phyloP scores from a whole-genome alignment of 208 protist species.

The Trypanosoma lewisi region DNA sequence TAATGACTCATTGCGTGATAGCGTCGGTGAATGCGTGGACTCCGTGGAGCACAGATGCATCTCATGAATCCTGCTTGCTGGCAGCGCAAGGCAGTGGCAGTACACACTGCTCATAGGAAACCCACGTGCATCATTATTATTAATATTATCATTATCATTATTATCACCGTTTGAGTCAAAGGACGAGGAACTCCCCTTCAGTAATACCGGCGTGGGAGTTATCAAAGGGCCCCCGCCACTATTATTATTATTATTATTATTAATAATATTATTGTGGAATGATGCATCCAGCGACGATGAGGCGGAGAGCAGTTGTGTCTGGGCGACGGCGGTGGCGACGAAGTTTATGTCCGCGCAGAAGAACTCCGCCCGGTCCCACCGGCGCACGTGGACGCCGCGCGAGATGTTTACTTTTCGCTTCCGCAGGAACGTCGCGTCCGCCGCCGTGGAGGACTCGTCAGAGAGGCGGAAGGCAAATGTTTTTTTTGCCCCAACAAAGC shows the following conservation, averaged over 20 bases:
- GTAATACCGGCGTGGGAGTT: neutral
- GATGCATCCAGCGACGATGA: no score
- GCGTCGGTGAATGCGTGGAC: neutral
- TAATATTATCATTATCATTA: no score
- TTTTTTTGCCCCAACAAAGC: constrained; percentile 46
- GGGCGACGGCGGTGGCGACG: constrained; percentile 36
- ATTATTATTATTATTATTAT: no score
- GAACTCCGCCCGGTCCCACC: constrained; percentile 72
- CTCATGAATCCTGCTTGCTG: constrained; percentile 3
- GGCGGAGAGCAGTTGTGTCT: constrained; percentile 36
- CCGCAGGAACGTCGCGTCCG: constrained; percentile 49
- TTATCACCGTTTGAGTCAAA: neutral
- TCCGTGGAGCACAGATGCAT: neutral
- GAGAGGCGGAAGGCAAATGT: constrained; percentile 59
- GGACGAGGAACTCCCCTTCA: neutral
- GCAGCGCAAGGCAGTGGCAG: constrained; percentile 14
- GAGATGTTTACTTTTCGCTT: constrained; percentile 38
- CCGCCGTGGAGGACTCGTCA: constrained; percentile 18
- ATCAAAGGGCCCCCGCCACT: no score
- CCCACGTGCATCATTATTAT: neutral
- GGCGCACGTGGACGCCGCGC: constrained; percentile 39
- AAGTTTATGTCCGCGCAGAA: constrained; percentile 49
- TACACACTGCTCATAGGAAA: constrained; percentile 14
- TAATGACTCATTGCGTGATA: neutral
- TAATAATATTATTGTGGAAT: no score